Evolutionary conservation across 2,329 filamentous ascomycete species (phyloP), one percentile per base, ranked within the genome.

Genomic region (Orbilia oligospora): DNA sequence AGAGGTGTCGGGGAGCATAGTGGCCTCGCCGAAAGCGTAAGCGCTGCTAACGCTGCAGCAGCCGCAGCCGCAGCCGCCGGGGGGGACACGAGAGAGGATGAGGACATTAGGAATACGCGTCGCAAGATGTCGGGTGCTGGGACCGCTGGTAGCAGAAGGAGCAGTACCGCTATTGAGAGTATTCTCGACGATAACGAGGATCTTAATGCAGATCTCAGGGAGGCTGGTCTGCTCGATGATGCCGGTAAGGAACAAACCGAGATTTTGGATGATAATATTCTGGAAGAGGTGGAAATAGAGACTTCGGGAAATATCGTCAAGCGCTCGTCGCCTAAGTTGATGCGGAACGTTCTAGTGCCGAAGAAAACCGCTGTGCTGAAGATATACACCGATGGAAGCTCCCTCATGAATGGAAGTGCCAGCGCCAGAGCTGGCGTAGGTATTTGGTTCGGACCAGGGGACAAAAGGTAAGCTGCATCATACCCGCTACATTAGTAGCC

Each of bases 341-440:
- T 56, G 81, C 78, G 61, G 70, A 80, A 71, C 67, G 71, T 58
- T 44, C 65, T 64, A 76, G 80, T 80, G 9, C 75, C 77, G 24
- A 81, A 79, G 41, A 82, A 68, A 71, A 80, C 79, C 18, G 76
- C 81, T 30, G 79, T 87, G 44, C 81, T 87, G 27, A 83, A 84
- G 44, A 86, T 91, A 20, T 91, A 88, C 81, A 91, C 90, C 0
- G 90, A 91, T 81, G 90, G 90, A 5, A 91, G 89, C 82, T 87
- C 87, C 81, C 85, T 87, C 36, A 85, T 86, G 49, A 92, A 92
- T 82, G 90, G 90, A 5, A 86, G 85, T 80, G 80, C 81, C 0
- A 87, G 87, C n/a, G 87, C 89, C 1, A 82, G 84, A 33, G 90
- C 89, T 6, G 90, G 90, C 1, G 85, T 91, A 0, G 90, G 90